phyloP scores from a whole-genome alignment of 441 rosid genomes.

The Gossypium gossypioides region DNA sequence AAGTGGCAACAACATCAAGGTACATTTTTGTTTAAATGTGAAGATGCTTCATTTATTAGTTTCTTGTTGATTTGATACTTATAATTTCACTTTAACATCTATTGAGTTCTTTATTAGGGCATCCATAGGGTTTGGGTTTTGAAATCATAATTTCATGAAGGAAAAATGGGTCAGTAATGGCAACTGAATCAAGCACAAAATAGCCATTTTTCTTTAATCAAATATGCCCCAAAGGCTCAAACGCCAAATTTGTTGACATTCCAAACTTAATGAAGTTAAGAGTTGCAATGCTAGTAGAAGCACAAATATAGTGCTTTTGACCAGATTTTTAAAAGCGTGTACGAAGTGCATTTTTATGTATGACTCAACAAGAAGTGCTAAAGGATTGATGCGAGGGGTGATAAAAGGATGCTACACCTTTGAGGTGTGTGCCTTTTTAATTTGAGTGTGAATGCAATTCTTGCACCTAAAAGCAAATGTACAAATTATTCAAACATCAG shows the following conservation, averaged over 20 bases:
- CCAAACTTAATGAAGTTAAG: neutral
- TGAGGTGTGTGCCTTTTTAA: constrained; percentile 1
- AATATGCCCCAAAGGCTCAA: neutral
- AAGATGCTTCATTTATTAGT: neutral
- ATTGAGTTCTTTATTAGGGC: neutral
- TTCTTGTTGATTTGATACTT: neutral
- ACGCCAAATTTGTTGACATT: neutral
- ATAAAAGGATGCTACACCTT: neutral
- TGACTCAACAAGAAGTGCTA: neutral
- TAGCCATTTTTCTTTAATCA: neutral
- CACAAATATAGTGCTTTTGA: neutral
- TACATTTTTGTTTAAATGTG: constrained; percentile 12
- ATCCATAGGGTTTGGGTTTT: neutral
- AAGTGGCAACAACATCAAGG: constrained; percentile 99
- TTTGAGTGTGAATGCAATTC: neutral
- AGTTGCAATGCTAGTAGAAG: neutral
- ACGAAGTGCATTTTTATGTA: neutral
- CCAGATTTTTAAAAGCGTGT: neutral
- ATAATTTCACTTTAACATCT: neutral
- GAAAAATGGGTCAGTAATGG: neutral
- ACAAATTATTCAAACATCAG: neutral
- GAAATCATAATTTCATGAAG: neutral
- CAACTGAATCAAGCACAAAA: neutral
- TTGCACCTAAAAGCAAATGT: neutral
- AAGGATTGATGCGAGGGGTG: neutral